Base-by-base conservation (phyloP, 2,329 filamentous ascomycete genomes). In the Diaporthe sp. region DNA sequence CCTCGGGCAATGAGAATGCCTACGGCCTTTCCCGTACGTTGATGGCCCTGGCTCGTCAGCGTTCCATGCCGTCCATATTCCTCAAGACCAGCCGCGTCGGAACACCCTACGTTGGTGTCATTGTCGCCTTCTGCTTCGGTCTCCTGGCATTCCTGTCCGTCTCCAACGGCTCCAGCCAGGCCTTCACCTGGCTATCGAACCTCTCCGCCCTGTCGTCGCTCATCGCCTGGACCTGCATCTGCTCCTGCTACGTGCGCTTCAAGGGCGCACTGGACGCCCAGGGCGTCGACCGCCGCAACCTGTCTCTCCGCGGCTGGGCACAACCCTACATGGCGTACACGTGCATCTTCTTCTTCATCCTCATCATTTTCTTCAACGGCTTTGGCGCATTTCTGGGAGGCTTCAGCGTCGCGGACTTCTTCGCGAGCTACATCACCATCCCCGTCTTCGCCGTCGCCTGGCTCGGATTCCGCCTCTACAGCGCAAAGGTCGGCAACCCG, bases 181-280 rank as follows among this genome's bases (percentile, higher is more conserved):
- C 89, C 0, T 90, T 90, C 80, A 86, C 85, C 73, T 90, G 88
- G 89, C 87, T 90, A 77, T 85, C 89, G 55, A 89, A 88, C 77
- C 80, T 90, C 40, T 89, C 87, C 58, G 90, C 87, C 74, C 86
- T 80, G 30, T 74, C 78, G 25, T 79, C 78, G 61, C 76, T 83
- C 60, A 82, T 83, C 73, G 80, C 80, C 30, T 83, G 82, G 82
- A 78, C 80, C 45, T 78, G 77, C 61, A 79, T 83, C 66, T 81
- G 79, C 76, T 42, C 79, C 25, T 80, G 80, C 33, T 82, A 81
- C 54, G 78, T 83, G 54, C 76, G 78, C 66, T 83, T 83, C 75
- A 75, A 80, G 60, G 78, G 79, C 68, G 86, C 86, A 0, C 84
- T 84, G 75, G 77, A 79, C 13, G 80, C 81, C 0, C 87, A 88